Evolutionary conservation across 2,329 filamentous ascomycete species (phyloP).

Genomic region (Elsinoe perseae): DNA sequence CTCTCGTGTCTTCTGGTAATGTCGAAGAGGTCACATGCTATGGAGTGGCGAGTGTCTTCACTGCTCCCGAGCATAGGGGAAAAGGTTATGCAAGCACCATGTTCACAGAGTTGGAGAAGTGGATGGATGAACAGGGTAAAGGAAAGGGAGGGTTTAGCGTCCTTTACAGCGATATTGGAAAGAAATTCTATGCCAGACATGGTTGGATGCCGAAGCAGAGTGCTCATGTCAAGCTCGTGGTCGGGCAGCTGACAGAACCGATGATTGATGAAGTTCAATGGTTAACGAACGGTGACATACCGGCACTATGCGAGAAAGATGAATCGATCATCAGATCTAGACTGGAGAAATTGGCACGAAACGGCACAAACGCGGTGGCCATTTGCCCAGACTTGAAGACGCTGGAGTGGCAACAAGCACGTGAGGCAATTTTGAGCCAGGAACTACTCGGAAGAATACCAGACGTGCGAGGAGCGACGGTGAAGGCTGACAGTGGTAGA

Average conservation of each 20-base stretch:
- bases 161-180: constrained; percentile 77
- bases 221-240: constrained; percentile 58
- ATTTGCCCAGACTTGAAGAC: constrained; percentile 60
- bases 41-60: constrained; percentile 73
- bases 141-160: constrained; percentile 59
- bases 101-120: constrained; percentile 57
- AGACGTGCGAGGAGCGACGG: constrained; percentile 61
- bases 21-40: constrained; percentile 56
- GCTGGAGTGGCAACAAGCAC: constrained; percentile 68
- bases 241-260: constrained; percentile 26
- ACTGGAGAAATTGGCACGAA: constrained; percentile 33
- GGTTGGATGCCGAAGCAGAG: constrained; percentile 10
- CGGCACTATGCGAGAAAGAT: constrained; percentile 55
- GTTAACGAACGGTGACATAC: constrained; percentile 55
- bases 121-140: constrained; percentile 37
- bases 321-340: constrained; percentile 52
- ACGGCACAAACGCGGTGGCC: constrained; percentile 51
- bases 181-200: constrained; percentile 59
- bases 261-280: constrained; percentile 16
- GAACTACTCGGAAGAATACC: constrained; percentile 54
- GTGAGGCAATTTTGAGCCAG: constrained; percentile 69
- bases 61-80: constrained; percentile 56
- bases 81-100: constrained; percentile 71
- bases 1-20: constrained; percentile 31
- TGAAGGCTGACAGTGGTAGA: constrained; percentile 41